Percentiles rank a stretch among this genome's conserved stretches.
Conservation (phyloP, 306 rosid species). For the Arachis stenosperma region DNA sequence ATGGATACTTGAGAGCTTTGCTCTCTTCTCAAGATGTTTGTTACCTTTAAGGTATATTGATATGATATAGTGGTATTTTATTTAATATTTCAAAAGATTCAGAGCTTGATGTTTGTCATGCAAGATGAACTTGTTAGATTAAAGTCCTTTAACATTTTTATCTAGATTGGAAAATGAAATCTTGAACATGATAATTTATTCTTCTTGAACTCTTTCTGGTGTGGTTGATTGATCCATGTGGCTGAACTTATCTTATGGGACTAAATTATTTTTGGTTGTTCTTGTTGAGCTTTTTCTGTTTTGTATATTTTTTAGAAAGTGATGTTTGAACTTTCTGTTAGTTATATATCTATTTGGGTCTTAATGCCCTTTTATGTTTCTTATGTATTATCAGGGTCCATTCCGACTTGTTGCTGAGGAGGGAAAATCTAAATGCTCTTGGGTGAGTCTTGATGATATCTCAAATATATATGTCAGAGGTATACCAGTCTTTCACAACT, state of each 20-base stretch:
- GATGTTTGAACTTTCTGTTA: conserved; percentile 14
- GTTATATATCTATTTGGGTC: conserved; percentile 6
- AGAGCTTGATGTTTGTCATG: conserved; percentile 14
- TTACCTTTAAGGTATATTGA: neutral
- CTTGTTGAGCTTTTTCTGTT: conserved; percentile 3
- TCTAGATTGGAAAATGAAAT: conserved; percentile 28
- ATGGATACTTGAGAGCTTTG: neutral
- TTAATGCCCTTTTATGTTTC: conserved; percentile 19
- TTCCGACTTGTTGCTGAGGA: conserved; percentile 96
- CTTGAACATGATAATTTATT: conserved; percentile 2
- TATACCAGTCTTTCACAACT: conserved; percentile 42
- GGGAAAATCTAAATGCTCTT: conserved; percentile 95
- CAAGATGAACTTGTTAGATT: conserved; percentile 15
- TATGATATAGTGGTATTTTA: conserved; percentile 8
- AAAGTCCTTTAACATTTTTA: conserved; percentile 10
- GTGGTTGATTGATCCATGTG: conserved; percentile 4
- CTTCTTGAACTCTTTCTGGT: neutral
- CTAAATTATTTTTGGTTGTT: neutral
- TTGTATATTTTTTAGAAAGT: conserved; percentile 4
- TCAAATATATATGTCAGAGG: conserved; percentile 86
- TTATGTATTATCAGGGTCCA: conserved; percentile 69
- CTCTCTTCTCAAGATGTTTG: neutral
- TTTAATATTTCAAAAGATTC: conserved; percentile 21
- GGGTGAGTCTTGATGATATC: conserved; percentile 96
- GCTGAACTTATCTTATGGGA: neutral